A percentile compares a stretch with the other conserved stretches of the same genome.
phyloP scores from a whole-genome alignment of 768 basidiomycete genomes.

The Cystobasidiopsis lactophilus region DNA sequence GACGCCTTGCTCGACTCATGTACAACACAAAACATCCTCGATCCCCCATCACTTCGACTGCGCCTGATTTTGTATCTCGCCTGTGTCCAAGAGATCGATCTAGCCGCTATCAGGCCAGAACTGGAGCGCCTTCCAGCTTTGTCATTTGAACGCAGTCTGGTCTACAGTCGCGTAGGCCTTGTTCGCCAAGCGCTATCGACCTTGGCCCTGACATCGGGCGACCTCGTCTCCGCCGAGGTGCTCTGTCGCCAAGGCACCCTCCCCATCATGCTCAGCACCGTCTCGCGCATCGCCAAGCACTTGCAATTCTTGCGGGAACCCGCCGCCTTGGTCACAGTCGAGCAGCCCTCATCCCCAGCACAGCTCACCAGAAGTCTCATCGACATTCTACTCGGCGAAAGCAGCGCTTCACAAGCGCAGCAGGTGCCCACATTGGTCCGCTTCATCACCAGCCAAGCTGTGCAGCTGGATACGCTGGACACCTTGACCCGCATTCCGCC shows the following conservation, averaged over 20 bases:
- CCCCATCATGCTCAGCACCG: neutral
- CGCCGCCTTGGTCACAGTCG: too few species aligned
- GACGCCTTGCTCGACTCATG: too few species aligned
- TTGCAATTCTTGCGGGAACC: neutral
- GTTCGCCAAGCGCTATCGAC: neutral
- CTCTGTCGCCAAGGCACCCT: neutral
- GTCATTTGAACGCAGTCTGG: neutral
- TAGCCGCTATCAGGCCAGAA: neutral
- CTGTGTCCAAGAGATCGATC: neutral
- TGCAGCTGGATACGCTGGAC: neutral
- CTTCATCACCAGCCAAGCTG: neutral
- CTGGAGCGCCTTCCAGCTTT: neutral
- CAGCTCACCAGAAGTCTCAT: neutral
- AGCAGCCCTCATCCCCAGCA: neutral
- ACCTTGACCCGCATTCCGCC: neutral
- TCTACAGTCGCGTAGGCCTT: neutral
- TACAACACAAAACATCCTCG: too few species aligned
- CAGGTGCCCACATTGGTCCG: neutral
- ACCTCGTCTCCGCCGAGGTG: neutral
- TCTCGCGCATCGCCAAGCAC: neutral
- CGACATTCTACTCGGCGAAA: neutral
- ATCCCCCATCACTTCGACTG: too few species aligned
- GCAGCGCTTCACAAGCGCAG: neutral
- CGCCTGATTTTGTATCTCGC: neutral
- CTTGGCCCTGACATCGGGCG: neutral